phyloP scores from a whole-genome alignment of 2,329 filamentous ascomycete genomes.

The Aspergillus sp. region DNA sequence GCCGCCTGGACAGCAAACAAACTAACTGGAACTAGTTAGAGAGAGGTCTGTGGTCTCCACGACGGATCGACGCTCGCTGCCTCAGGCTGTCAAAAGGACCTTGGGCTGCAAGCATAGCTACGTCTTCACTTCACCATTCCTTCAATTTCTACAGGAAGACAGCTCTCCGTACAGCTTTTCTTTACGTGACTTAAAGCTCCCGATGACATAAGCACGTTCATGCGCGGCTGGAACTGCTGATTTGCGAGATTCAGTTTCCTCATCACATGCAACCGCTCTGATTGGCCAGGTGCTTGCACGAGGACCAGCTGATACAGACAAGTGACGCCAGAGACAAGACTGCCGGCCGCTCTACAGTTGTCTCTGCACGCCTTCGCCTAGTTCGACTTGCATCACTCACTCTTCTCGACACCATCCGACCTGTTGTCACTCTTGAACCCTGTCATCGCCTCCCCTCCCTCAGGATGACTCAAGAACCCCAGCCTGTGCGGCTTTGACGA shows the following conservation, averaged over 20 bases:
- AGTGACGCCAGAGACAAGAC: constrained; percentile 25
- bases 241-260: not conserved
- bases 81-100: not conserved
- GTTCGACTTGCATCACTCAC: constrained; percentile 14
- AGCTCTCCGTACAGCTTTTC: not conserved
- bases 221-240: too few species aligned
- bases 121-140: not conserved
- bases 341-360: not conserved
- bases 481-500: constrained; percentile 12
- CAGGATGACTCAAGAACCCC: constrained; percentile 11
- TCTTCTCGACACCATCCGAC: constrained; percentile 11
- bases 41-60: not conserved
- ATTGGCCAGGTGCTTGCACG: constrained; percentile 17
- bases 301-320: constrained; percentile 25
- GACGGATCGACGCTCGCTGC: not conserved
- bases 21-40: constrained; percentile 7
- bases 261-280: constrained; percentile 19
- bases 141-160: not conserved
- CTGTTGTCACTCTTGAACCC: constrained; percentile 8
- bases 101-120: not conserved
- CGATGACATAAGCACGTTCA: constrained; percentile 16
- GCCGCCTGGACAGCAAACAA: not conserved
- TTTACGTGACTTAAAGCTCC: not conserved
- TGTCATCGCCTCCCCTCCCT: constrained; percentile 5
- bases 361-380: constrained; percentile 12